These are phyloP conservation scores for Trichoderma semiorbis DNA, from an alignment of 2,329 filamentous ascomycete genomes.

Conservation along the genomic window DNA sequence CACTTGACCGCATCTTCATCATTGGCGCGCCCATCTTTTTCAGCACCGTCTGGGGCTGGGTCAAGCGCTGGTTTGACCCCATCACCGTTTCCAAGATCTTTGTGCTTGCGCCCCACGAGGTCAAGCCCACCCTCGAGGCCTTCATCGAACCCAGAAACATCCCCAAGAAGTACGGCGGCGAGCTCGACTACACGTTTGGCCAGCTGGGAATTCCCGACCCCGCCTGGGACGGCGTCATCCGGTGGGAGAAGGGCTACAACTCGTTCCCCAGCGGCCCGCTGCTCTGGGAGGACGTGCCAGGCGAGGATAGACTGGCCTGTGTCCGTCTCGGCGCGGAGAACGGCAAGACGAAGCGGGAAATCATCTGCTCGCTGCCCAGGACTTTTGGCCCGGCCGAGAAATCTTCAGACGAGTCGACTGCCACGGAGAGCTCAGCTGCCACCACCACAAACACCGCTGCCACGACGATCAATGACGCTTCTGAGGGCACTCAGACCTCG, in stretches of 20 bases:
- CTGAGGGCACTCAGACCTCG: conserved; percentile 29
- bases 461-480: conserved; percentile 15
- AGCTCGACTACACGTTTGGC: conserved; percentile 79
- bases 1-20: conserved; percentile 65
- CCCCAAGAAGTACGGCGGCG: conserved; percentile 84
- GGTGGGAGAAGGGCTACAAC: conserved; percentile 52
- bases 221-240: conserved; percentile 45
- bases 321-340: conserved; percentile 49
- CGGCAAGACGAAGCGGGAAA: conserved; percentile 44
- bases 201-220: conserved; percentile 71
- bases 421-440: conserved; percentile 8
- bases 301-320: conserved; percentile 48
- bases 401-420: conserved; percentile 9
- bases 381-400: conserved; percentile 26
- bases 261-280: conserved; percentile 55
- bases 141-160: conserved; percentile 84
- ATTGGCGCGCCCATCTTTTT: conserved; percentile 90
- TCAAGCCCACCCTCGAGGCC: conserved; percentile 69
- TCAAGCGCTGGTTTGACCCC: conserved; percentile 93
- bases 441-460: neutral
- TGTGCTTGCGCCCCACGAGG: conserved; percentile 71
- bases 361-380: conserved; percentile 50
- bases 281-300: conserved; percentile 52
- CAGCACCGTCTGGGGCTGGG: conserved; percentile 89
- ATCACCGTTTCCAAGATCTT: conserved; percentile 96